Conservation (phyloP, 2,329 filamentous ascomycete species). For the Scorias spongiosa region DNA sequence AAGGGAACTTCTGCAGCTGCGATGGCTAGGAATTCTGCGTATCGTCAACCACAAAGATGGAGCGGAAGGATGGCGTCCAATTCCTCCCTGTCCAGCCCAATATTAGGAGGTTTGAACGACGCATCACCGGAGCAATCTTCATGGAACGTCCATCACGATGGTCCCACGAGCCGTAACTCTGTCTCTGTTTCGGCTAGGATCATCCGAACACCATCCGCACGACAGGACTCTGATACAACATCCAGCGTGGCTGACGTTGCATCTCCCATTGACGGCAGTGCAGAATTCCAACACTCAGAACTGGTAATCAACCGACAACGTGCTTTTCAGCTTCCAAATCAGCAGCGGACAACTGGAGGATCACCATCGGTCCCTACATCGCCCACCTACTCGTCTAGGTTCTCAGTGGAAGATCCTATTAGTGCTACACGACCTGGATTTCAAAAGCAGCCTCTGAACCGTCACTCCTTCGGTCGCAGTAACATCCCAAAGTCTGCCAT, state of each 20-base stretch:
- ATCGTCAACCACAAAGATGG: not conserved
- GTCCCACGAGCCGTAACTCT: slow-evolving; percentile 44
- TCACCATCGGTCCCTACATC: not conserved
- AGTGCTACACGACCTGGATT: no score
- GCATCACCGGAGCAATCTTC: slow-evolving; percentile 10
- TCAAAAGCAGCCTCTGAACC: not conserved
- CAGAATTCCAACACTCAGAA: slow-evolving; percentile 39
- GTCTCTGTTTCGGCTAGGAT: slow-evolving; percentile 83
- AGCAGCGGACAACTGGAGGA: not conserved
- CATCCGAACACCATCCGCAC: slow-evolving; percentile 44
- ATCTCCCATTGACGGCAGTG: slow-evolving; percentile 15
- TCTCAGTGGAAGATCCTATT: not conserved
- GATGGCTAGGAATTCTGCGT: not conserved
- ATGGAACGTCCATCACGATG: slow-evolving; percentile 26
- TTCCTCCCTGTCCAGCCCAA: not conserved
- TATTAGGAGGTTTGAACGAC: not conserved
- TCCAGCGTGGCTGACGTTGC: not conserved
- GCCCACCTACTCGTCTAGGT: not conserved
- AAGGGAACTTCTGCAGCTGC: not conserved
- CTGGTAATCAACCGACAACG: slow-evolving; percentile 46
- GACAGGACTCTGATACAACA: slow-evolving; percentile 19
- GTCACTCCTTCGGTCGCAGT: slow-evolving; percentile 9
- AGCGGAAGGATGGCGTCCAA: not conserved
- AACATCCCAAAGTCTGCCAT: slow-evolving; percentile 5
- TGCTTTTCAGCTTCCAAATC: not conserved